A percentile compares a stretch with the other conserved stretches of the same genome.
Evolutionary conservation across 495 filamentous ascomycete species (phyloP).

Genomic region (Hypoxylon crocopeplum): DNA sequence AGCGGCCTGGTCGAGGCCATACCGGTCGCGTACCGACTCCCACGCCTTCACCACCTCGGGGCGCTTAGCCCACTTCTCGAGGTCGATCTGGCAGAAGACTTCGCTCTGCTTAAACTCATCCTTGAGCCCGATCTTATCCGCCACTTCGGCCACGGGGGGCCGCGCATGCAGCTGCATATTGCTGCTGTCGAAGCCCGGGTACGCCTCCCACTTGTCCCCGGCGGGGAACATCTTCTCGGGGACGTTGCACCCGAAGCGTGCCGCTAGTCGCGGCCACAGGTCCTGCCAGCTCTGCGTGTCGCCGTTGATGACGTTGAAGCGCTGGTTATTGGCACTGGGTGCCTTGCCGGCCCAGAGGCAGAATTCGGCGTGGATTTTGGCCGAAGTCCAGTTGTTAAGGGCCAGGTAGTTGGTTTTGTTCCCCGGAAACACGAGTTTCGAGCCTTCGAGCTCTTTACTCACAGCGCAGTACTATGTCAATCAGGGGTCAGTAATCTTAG

Average conservation of each 20-base stretch:
- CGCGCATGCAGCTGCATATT: conserved; percentile 40
- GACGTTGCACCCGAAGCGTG: conserved; percentile 53
- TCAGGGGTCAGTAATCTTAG: too few relatives aligned
- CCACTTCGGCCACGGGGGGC: conserved; percentile 53
- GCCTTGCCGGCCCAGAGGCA: conserved; percentile 59
- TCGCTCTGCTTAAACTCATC: conserved; percentile 39
- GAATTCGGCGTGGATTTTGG: conserved; percentile 59
- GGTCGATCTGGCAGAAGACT: conserved; percentile 56
- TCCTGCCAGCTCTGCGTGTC: conserved; percentile 61
- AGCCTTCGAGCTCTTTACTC: conserved; percentile 51
- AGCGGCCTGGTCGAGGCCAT: conserved; percentile 55
- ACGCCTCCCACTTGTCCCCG: conserved; percentile 16
- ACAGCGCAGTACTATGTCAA: conserved; percentile 52
- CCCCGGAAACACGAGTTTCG: conserved; percentile 57
- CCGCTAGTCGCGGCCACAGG: conserved; percentile 61
- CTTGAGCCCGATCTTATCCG: conserved; percentile 48
- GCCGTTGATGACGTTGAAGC: conserved; percentile 64
- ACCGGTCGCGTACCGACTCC: conserved; percentile 50
- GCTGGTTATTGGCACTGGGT: conserved; percentile 53
- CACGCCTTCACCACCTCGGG: conserved; percentile 60
- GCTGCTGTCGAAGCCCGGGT: conserved; percentile 25
- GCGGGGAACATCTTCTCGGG: conserved; percentile 53
- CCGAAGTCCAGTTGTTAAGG: conserved; percentile 60
- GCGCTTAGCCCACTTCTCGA: conserved; percentile 58
- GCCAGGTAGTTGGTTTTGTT: conserved; percentile 54